Conservation (phyloP, 129 eudicot species). For the Silybum marianum region DNA sequence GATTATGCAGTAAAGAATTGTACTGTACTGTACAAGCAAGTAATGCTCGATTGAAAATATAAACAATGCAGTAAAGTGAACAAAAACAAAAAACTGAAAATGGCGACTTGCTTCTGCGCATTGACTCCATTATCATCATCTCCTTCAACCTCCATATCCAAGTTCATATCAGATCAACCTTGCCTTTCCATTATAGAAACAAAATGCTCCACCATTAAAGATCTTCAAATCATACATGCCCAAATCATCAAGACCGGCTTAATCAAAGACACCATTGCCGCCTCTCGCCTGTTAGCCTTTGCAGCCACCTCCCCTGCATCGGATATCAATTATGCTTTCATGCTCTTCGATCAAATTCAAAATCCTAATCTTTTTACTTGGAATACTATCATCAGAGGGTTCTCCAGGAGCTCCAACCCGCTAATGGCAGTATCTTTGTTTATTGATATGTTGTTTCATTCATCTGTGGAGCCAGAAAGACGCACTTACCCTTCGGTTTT, state of each 20-base stretch:
- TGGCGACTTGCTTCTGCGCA: slow-evolving; percentile 59
- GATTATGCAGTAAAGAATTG: neutral
- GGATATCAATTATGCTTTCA: slow-evolving; percentile 54
- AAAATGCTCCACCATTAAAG: slow-evolving; percentile 59
- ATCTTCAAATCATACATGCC: slow-evolving; percentile 61
- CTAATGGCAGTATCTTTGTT: slow-evolving; percentile 51
- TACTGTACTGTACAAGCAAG: slow-evolving; percentile 17
- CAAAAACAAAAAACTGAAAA: slow-evolving; percentile 26
- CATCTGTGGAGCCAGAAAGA: slow-evolving; percentile 39
- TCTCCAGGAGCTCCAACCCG: slow-evolving; percentile 63
- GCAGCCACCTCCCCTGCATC: slow-evolving; percentile 48
- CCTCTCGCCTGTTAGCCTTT: slow-evolving; percentile 63
- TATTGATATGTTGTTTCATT: slow-evolving; percentile 46
- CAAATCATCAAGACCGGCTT: slow-evolving; percentile 79
- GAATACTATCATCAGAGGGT: slow-evolving; percentile 75
- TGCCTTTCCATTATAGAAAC: slow-evolving; percentile 62
- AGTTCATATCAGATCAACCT: slow-evolving; percentile 63
- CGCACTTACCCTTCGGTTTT: slow-evolving; percentile 81
- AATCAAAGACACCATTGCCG: slow-evolving; percentile 50
- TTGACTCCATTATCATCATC: slow-evolving; percentile 37
- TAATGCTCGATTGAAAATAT: neutral
- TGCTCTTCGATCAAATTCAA: slow-evolving; percentile 44
- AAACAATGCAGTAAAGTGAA: neutral
- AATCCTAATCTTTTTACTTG: slow-evolving; percentile 53
- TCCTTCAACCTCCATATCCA: slow-evolving; percentile 45